Base-by-base conservation (phyloP, 1,139 yeast genomes). In the Groenewaldozyma auringiensis region DNA sequence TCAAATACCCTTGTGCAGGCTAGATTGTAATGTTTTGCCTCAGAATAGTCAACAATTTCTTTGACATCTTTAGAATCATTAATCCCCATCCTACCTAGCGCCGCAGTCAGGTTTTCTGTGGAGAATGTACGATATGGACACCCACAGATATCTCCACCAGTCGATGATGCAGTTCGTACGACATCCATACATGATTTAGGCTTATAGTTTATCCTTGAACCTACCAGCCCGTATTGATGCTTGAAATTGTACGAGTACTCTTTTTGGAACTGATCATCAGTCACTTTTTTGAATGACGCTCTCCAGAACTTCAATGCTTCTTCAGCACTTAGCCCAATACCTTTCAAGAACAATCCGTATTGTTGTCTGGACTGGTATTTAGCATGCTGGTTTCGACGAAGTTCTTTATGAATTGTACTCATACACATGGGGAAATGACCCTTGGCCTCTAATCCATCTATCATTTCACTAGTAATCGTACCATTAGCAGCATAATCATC, bases 1-100 rank as follows among this genome's bases (percentile, higher is more conserved):
- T 89, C 97, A 64, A 86, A 86, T 2, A 87, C 96, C 57, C 85
- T 75, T 0, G 96, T 84, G 62, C 96, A 89, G 0, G 97, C 97
- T 35, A 80, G 73, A 29, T 94, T 88, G 63, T 77, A 88, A 40
- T 60, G 63, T 53, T 83, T 84, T 53, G 83, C 83, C 45, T 75
- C 75, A 45, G 75, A 75, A 40, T 83, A 82, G 45, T 83, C 79
- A 47, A 83, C 87, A 41, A 81, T 56, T 3, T 89, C 79, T 29
- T 75, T 74, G 47, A 76, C 74, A 44, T 79, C 82, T 47, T 73
- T 76, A 44, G 73, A 74, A 49, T 84, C 92, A 4, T 68, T 71
- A 40, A 92, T 70, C 0, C 94, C 94, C 83, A 88, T 78, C 17
- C 71, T 74, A 25, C 64, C 61, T 53, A 92, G 69, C 49, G 79